Evolutionary conservation across 768 basidiomycete genomes (phyloP), one percentile per base, ranked within the genome.

Genomic region (Boletus bicolor): DNA sequence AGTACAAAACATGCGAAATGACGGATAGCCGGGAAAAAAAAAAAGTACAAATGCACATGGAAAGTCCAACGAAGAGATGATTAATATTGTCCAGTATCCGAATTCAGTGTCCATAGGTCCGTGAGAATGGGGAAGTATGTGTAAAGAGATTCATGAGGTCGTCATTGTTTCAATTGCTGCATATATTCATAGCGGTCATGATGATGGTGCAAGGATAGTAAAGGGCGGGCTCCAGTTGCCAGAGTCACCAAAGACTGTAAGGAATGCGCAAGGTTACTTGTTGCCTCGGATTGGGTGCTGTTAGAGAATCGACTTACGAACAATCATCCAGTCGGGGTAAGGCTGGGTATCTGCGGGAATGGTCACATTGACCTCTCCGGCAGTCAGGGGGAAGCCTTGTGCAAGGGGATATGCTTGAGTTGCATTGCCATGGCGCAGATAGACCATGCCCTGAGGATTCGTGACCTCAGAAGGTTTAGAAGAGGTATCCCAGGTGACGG

Each of bases 191-290:
- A 51, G 38, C 8, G 42, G 24, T 65, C 57, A 68, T 70, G 54
- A 55, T 6, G 61, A 53, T 21, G 51, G 5, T 21, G 57, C 53
- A 15, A 41, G 5, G 54, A 84, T 83, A 12, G 72, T 73, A 61
- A 84, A 84, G 43, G 50, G 15, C 7, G 66, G 68, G 30, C 81
- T 76, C 49, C 69, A 76, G 61, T 82, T 78, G 34, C 81, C 81
- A 48, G 80, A 82, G 60, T 83, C 81, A 7, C 81, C 81, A 51
- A 82, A 75, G 44, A 83, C 81, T 82, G 49, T 19, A 34, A 47
- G 28, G 34, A 17, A 37, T 0, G 19, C 35, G 42, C 28, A 48
- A n/a, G 35, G 47, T 42, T 50, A 49, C 42, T 51, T 49, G 52
- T 37, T 55, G 11, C 10, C 4, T 26, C 44, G 21, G 37, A 32